Base-by-base conservation (phyloP, 805 yeast species). In the Saturnispora sanitii region DNA sequence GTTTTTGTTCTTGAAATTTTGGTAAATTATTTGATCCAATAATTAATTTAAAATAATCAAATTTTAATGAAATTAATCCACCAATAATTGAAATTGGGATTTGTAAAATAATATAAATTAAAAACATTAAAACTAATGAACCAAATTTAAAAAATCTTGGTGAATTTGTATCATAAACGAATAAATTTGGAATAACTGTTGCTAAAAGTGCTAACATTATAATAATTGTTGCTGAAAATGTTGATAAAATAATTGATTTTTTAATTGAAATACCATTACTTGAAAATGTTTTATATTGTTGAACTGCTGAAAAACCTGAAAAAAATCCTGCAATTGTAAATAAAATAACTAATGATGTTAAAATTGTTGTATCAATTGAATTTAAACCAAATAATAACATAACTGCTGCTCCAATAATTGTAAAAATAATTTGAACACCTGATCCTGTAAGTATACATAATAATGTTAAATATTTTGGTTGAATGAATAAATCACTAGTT, bases 111-210 rank as follows among this genome's bases (percentile, higher is more conserved):
- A 79, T 66, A 57, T 83, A 80, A 38, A 79, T 58, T 7, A 69
- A 47, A n/a, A 82, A 56, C 33, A 85, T 57, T 1, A 74, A 68
- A 6, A 81, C 59, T 17, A 85, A 69, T 0, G 94, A 79, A 5
- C 85, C 81, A 49, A 85, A 80, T 12, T 95, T 95, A 33, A 84
- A 64, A 0, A 90, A 87, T 37, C 71, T 66, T 1, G 92, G 77
- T 1, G 92, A 77, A 46, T 79, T 79, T 49, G 77, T 71, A 2
- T 80, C 80, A 85, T 88, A 82, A 8, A 82, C 77, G 42, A 86
- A 71, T 45, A 74, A 62, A 56, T 85, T 86, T 44, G 82, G 60
- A 19, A 74, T 54, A 19, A 81, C 56, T 0, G 80, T 64, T 2
- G 74, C 64, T 0, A 70, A 43, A 42, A 82, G 58, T 0, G 77